Conservation (phyloP, 805 yeast genomes). For the Starmerella geochares region DNA sequence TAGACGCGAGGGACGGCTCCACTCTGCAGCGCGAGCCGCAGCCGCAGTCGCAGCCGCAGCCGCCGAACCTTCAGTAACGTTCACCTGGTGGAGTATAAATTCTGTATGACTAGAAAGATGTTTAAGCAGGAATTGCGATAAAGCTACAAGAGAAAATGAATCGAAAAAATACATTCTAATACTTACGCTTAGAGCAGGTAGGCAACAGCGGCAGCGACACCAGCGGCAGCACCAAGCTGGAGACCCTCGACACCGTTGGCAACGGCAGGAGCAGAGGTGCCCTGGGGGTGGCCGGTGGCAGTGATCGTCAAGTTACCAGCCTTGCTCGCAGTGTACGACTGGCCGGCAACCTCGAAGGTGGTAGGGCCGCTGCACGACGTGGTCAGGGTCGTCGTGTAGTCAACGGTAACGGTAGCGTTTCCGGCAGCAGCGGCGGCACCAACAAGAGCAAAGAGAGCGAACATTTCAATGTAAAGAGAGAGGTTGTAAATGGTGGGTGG, state of each 20-base stretch:
- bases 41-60: too few relatives aligned
- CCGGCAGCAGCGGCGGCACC: conserved; percentile 3
- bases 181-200: conserved; percentile 10
- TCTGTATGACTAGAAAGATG: too few relatives aligned
- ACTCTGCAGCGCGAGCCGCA: too few relatives aligned
- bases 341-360: conserved; percentile 5
- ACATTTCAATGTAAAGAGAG: conserved; percentile 1
- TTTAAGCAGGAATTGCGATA: background rate
- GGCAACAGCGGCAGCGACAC: conserved; percentile 15
- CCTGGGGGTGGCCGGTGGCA: background rate
- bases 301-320: conserved; percentile 8
- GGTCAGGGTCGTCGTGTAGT: conserved; percentile 10
- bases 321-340: conserved; percentile 9
- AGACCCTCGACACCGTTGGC: conserved; percentile 7
- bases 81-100: too few relatives aligned
- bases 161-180: too few relatives aligned
- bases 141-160: background rate
- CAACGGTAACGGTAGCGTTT: conserved; percentile 10
- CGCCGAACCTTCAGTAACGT: too few relatives aligned
- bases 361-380: conserved; percentile 12
- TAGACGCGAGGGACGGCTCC: too few relatives aligned
- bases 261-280: conserved; percentile 3
- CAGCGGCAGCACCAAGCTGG: conserved; percentile 7
- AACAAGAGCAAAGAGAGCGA: conserved; percentile 10
- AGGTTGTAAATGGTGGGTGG: background rate